phyloP scores from a whole-genome alignment of 257 asterid species.

The Capsicum rhomboideum region DNA sequence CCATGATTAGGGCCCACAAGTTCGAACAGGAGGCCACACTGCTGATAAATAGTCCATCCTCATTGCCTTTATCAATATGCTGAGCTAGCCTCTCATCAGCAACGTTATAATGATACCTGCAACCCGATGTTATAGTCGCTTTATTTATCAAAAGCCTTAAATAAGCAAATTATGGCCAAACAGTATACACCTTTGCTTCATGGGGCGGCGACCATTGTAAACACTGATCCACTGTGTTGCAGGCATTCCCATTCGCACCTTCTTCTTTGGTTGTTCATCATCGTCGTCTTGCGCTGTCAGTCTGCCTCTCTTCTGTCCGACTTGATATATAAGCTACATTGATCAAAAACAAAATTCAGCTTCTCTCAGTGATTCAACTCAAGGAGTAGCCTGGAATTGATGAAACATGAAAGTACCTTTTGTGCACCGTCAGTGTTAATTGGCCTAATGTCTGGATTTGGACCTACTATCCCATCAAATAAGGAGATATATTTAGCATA shows the following conservation, averaged over 20 bases:
- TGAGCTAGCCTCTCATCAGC: slow-evolving; percentile 48
- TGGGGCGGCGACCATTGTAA: slow-evolving; percentile 51
- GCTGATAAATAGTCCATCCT: slow-evolving; percentile 60
- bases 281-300: slow-evolving; percentile 36
- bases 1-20: slow-evolving; percentile 78
- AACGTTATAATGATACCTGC: slow-evolving; percentile 76
- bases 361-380: slow-evolving; percentile 1
- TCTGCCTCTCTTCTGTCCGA: slow-evolving; percentile 60
- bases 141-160: background rate
- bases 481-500: slow-evolving; percentile 56
- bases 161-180: background rate
- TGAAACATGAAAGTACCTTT: slow-evolving; percentile 24
- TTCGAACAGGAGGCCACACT: slow-evolving; percentile 54
- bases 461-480: slow-evolving; percentile 61
- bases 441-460: slow-evolving; percentile 58
- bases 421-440: slow-evolving; percentile 63
- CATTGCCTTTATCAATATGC: slow-evolving; percentile 71
- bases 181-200: slow-evolving; percentile 47
- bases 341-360: background rate
- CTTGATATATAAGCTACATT: slow-evolving; percentile 39
- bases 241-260: slow-evolving; percentile 59
- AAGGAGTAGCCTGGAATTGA: slow-evolving; percentile 1
- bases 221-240: slow-evolving; percentile 68
- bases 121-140: slow-evolving; percentile 3
- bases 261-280: slow-evolving; percentile 58